These are phyloP conservation scores for Apiospora pterosperma DNA, from an alignment of 2,329 filamentous ascomycete genomes.

Conservation along the genomic window DNA sequence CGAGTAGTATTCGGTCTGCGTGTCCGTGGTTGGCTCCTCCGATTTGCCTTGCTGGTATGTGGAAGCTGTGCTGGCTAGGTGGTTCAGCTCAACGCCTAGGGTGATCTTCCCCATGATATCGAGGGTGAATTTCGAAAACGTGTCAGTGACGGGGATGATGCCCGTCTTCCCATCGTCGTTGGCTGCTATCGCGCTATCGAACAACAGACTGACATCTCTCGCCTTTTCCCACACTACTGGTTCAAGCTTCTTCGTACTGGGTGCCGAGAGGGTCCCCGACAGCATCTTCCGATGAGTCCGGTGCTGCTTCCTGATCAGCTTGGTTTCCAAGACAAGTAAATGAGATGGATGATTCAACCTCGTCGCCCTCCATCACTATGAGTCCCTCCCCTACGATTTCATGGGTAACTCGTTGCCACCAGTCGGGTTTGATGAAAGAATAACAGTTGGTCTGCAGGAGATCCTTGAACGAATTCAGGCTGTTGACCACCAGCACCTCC, in stretches of 20 bases:
- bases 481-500: conserved; percentile 36
- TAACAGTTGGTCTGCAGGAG: conserved; percentile 37
- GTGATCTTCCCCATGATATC: conserved; percentile 31
- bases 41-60: not conserved
- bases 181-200: conserved; percentile 24
- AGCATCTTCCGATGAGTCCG: conserved; percentile 31
- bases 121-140: conserved; percentile 28
- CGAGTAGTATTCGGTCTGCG: conserved; percentile 29
- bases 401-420: conserved; percentile 28
- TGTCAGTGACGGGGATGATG: conserved; percentile 19
- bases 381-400: conserved; percentile 34
- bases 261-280: conserved; percentile 29
- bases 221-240: conserved; percentile 34
- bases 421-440: conserved; percentile 32
- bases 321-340: rapidly evolving
- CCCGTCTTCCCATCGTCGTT: conserved; percentile 22
- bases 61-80: conserved; percentile 11
- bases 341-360: not conserved
- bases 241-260: conserved; percentile 33
- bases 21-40: conserved; percentile 18
- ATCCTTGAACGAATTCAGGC: conserved; percentile 30
- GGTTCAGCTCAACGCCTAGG: conserved; percentile 30
- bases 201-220: conserved; percentile 19
- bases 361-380: conserved; percentile 32
- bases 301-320: conserved; percentile 18